Conservation (phyloP, 768 basidiomycete genomes). For the Dioszegia aurantiaca region DNA sequence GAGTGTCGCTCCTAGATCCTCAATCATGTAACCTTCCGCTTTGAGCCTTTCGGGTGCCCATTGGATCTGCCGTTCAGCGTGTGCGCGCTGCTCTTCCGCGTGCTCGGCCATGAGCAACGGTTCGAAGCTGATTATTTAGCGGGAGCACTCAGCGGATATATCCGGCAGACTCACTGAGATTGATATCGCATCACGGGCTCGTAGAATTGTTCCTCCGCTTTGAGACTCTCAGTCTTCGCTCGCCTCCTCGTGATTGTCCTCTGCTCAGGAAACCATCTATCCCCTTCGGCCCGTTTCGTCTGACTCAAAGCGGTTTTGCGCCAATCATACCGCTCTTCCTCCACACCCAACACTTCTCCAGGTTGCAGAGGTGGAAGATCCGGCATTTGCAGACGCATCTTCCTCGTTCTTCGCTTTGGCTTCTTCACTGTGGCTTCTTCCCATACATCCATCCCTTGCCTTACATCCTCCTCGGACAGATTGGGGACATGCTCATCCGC, state of each 20-base stretch:
- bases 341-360: slow-evolving; percentile 39
- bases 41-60: slow-evolving; percentile 65
- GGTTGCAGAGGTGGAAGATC: slow-evolving; percentile 28
- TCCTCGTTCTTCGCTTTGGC: background rate
- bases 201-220: slow-evolving; percentile 44
- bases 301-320: slow-evolving; percentile 58
- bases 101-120: slow-evolving; percentile 62
- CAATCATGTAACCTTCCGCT: slow-evolving; percentile 71
- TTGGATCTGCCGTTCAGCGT: slow-evolving; percentile 64
- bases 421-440: background rate
- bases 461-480: too few species aligned
- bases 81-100: slow-evolving; percentile 61
- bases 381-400: slow-evolving; percentile 30
- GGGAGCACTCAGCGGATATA: too few species aligned
- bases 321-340: slow-evolving; percentile 62
- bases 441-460: slow-evolving; percentile 2
- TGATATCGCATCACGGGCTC: slow-evolving; percentile 48
- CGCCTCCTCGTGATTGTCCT: slow-evolving; percentile 53
- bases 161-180: slow-evolving; percentile 46
- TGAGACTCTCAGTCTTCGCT: slow-evolving; percentile 48
- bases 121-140: slow-evolving; percentile 56
- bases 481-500: background rate
- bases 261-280: slow-evolving; percentile 18
- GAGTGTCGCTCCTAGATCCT: slow-evolving; percentile 58
- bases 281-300: slow-evolving; percentile 22